Evolutionary conservation across 2,329 filamentous ascomycete genomes (phyloP).

Genomic region (Lachnellula subtilissima): DNA sequence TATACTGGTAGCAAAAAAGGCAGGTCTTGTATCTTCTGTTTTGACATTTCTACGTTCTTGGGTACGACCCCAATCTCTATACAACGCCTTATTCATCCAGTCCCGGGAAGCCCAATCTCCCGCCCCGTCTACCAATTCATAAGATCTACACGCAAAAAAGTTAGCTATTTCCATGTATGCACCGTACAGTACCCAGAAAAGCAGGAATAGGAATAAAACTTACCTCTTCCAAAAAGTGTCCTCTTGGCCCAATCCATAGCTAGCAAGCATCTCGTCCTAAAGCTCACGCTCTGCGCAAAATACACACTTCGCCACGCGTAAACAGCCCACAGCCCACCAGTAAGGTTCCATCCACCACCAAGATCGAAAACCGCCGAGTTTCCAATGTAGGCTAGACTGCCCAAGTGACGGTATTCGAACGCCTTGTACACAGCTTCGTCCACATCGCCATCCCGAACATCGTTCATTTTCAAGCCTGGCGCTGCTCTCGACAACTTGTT

Average conservation of each 20-base stretch:
- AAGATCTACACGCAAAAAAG: conserved; percentile 11
- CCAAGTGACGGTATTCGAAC: conserved; percentile 90
- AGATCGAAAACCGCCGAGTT: conserved; percentile 96
- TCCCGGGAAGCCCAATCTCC: no score
- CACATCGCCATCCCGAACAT: conserved; percentile 81
- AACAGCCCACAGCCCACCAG: conserved; percentile 83
- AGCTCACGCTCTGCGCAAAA: conserved; percentile 94
- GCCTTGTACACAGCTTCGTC: conserved; percentile 91
- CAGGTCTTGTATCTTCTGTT: no score
- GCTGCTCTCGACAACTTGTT: conserved; percentile 80
- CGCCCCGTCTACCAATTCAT: conserved; percentile 16
- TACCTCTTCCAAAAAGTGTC: conserved; percentile 90
- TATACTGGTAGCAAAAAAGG: no score
- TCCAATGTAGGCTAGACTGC: conserved; percentile 88
- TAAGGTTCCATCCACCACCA: conserved; percentile 67
- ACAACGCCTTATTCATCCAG: not conserved
- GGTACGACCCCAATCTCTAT: not conserved
- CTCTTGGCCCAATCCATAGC: conserved; percentile 99
- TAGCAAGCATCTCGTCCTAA: conserved; percentile 80
- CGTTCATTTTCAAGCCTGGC: conserved; percentile 71
- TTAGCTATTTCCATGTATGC: not conserved
- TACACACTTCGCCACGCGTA: conserved; percentile 96
- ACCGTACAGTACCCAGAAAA: no score
- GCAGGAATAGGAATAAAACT: conserved; percentile 3
- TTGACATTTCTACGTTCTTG: no score